Base-by-base conservation (phyloP, 345 rosid species). In the Camelina neglecta region DNA sequence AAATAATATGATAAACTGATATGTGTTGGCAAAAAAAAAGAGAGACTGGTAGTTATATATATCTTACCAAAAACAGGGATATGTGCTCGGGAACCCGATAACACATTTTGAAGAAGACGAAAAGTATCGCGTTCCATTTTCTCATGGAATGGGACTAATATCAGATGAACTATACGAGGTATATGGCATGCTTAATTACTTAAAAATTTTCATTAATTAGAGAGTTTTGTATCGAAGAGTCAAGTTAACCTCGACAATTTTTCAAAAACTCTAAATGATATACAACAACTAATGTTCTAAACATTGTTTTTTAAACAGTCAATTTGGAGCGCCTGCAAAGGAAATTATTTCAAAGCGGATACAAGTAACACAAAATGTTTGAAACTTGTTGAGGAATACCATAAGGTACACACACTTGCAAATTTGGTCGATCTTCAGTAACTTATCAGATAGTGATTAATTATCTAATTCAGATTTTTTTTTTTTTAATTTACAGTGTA, bases 91-190 rank as follows among this genome's bases (percentile, higher is more conserved):
- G 5, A 85, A 76, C 64, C 87, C 89, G 1, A 4, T 4, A 15
- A 84, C 89, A 7, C 58, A 83, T 54, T 1, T 6, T 4, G 31
- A 29, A 4, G 56, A 63, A 20, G 47, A 60, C 24, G 85, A 1
- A 16, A 85, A 85, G 73, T 83, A 83, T 45, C 76, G 64, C 39
- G 51, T 89, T 65, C 67, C 72, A 11, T 87, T 33, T 21, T 80
- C 87, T 39, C 83, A 84, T 53, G 81, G 83, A 13, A 60, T 79
- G 84, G 79, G 81, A n/a, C 76, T 87, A 1, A 81, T 87, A 24
- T 85, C 89, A 1, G 77, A 80, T 75, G 79, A 83, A 54, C 80
- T 83, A 23, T 87, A 83, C 31, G 69, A 81, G 88, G 92, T 83
- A 20, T 26, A n/a, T 15, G 11, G 48, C 38, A 29, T 31, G 29